Evolutionary conservation across 2,329 filamentous ascomycete species (phyloP), one percentile per base, ranked within the genome.

Genomic region (Nothopassalora personata): DNA sequence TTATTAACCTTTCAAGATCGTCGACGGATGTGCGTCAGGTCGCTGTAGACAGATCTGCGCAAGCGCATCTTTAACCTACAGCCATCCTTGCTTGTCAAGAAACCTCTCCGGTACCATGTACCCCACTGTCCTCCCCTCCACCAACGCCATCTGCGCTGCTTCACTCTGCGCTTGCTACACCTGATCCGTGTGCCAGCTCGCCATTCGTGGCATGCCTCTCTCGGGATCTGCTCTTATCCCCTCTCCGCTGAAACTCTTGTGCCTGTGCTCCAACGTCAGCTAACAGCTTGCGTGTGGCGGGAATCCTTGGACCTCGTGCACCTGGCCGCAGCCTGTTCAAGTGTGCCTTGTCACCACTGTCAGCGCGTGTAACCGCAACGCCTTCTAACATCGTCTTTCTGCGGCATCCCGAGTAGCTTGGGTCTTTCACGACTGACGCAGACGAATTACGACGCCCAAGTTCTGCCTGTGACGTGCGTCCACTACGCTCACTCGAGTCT

Each of bases 381-480:
- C 55, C 30, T 57, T 46, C 56, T 56, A 57, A 59, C 48, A 57
- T 47, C 49, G 47, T 60, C 56, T 13, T 53, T 50, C 62, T 62
- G 60, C 62, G 46, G 43, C 60, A 53, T 56, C 52, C 60, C 62
- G 60, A 53, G n/a, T 36, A 48, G 56, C 57, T 50, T 34, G 56
- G 43, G 54, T 56, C 57, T 27, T 49, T 54, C 49, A 56, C 59
- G 45, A 50, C 49, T 57, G 62, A 63, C 57, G 57, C 58, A 52
- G 51, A 60, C 60, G 53, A 56, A 53, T 36, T 18, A 48, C 51
- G 49, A 55, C 59, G 50, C 52, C 45, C 47, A 28, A 39, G 34
- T 62, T 62, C 59, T 43, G 33, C 59, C 64, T 60, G 53, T 64
- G 60, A 61, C 64, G 52, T 53, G 63, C 65, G 55, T 60, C 60